These are phyloP conservation scores for Calocybe cyanea DNA, from an alignment of 768 basidiomycete genomes.

Conservation along the genomic window DNA sequence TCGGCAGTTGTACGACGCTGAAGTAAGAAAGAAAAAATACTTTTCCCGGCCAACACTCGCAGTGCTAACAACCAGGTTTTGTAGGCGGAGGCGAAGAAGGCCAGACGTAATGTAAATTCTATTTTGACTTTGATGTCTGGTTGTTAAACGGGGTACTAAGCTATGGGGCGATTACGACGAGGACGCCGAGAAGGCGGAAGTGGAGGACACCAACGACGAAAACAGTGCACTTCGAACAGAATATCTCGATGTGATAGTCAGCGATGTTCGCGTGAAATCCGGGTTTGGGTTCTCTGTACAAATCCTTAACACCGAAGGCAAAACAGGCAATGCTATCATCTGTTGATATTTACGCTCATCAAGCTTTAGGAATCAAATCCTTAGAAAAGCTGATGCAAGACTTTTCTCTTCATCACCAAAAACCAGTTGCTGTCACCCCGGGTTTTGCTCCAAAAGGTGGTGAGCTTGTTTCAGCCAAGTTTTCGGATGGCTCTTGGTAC, in stretches of 20 bases:
- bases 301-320: slow-evolving; percentile 87
- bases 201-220: slow-evolving; percentile 39
- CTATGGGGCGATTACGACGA: slow-evolving; percentile 87
- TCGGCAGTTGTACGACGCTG: slow-evolving; percentile 77
- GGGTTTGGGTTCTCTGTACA: slow-evolving; percentile 91
- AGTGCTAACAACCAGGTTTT: slow-evolving; percentile 1
- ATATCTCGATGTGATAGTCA: slow-evolving; percentile 91
- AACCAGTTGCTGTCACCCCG: slow-evolving; percentile 52
- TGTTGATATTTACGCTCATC: background rate
- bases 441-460: slow-evolving; percentile 79
- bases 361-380: slow-evolving; percentile 71
- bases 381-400: slow-evolving; percentile 94
- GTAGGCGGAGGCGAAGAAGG: slow-evolving; percentile 78
- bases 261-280: slow-evolving; percentile 71
- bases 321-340: slow-evolving; percentile 10
- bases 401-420: slow-evolving; percentile 82
- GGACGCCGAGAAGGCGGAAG: slow-evolving; percentile 56
- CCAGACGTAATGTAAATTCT: slow-evolving; percentile 65
- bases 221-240: slow-evolving; percentile 67
- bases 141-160: slow-evolving; percentile 33
- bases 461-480: slow-evolving; percentile 92
- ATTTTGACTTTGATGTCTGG: background rate
- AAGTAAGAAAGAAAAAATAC: slow-evolving; percentile 41
- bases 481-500: slow-evolving; percentile 94
- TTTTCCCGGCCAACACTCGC: background rate